A percentile compares a stretch with the other conserved stretches of the same genome.
Evolutionary conservation across 352 stramenopile genomes (phyloP).

Genomic region (Saprolegnia parasitica): DNA sequence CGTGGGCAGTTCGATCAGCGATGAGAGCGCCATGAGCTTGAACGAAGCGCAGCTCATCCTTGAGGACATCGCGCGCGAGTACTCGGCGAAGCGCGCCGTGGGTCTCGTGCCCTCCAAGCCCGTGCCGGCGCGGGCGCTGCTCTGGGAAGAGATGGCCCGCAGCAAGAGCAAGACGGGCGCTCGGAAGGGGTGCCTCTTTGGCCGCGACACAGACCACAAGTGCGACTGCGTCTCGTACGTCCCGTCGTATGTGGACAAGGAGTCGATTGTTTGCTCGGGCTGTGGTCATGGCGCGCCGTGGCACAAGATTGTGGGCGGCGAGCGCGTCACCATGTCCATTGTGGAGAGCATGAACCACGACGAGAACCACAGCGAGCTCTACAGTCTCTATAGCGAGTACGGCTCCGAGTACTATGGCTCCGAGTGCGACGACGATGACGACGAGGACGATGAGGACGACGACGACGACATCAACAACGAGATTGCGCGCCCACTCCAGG

Average conservation of each 20-base stretch:
- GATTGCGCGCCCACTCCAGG: constrained; percentile 45
- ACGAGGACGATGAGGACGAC: constrained; percentile 68
- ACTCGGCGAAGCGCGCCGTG: constrained; percentile 66
- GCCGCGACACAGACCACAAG: constrained; percentile 42
- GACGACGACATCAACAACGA: constrained; percentile 72
- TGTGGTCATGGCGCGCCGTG: constrained; percentile 65
- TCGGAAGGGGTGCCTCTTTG: constrained; percentile 65
- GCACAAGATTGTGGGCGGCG: constrained; percentile 42
- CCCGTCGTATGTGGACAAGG: constrained; percentile 45
- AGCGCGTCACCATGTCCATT: constrained; percentile 27
- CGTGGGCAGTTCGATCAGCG: too few relatives aligned
- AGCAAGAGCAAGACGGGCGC: constrained; percentile 40
- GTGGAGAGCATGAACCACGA: constrained; percentile 36
- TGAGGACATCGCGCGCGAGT: constrained; percentile 72
- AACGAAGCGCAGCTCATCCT: constrained; percentile 62
- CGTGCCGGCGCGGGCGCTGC: constrained; percentile 59
- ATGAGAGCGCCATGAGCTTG: not conserved
- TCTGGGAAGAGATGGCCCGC: constrained; percentile 75
- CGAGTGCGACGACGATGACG: constrained; percentile 33
- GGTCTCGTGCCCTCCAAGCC: constrained; percentile 66
- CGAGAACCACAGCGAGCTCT: constrained; percentile 31
- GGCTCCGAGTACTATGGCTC: constrained; percentile 29
- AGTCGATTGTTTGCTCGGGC: constrained; percentile 46
- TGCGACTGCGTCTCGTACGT: constrained; percentile 54
- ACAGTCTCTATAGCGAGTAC: constrained; percentile 30